These are phyloP conservation scores for Taphrina confusa DNA, from an alignment of 1,139 yeast species.

Conservation along the genomic window DNA sequence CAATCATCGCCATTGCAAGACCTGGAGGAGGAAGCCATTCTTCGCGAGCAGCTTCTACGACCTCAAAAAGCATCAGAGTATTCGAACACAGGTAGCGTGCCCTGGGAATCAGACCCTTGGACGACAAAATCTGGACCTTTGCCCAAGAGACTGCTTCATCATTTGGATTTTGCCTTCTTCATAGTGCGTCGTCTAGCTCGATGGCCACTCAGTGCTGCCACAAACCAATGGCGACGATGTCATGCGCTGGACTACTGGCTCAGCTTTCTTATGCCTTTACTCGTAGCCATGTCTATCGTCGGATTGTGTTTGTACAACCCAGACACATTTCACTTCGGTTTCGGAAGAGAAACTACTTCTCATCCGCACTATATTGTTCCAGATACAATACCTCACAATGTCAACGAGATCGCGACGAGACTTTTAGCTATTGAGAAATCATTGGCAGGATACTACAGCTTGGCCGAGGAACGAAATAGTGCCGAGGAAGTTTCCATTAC, in stretches of 20 bases:
- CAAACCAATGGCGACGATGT: too few relatives aligned
- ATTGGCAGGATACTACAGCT: too few relatives aligned
- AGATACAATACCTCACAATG: neutral
- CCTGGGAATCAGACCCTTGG: too few relatives aligned
- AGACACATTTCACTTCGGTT: too few relatives aligned
- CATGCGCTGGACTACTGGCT: too few relatives aligned
- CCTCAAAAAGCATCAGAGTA: slow-evolving; percentile 1
- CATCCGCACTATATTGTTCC: neutral
- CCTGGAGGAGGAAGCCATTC: neutral
- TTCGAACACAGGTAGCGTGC: neutral
- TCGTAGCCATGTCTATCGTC: too few relatives aligned
- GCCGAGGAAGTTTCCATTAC: too few relatives aligned
- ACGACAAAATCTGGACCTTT: too few relatives aligned
- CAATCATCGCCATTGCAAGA: slow-evolving; percentile 11
- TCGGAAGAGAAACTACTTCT: too few relatives aligned
- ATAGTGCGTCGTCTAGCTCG: neutral
- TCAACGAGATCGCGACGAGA: neutral
- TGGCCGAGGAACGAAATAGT: neutral
- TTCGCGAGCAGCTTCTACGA: neutral
- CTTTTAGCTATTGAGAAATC: neutral
- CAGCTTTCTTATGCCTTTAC: too few relatives aligned
- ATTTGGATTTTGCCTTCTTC: neutral
- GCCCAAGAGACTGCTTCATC: too few relatives aligned
- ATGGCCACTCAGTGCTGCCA: neutral
- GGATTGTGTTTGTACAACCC: too few relatives aligned